Base-by-base conservation (phyloP, 2,329 filamentous ascomycete genomes). In the Sporothrix pseudoabietina region DNA sequence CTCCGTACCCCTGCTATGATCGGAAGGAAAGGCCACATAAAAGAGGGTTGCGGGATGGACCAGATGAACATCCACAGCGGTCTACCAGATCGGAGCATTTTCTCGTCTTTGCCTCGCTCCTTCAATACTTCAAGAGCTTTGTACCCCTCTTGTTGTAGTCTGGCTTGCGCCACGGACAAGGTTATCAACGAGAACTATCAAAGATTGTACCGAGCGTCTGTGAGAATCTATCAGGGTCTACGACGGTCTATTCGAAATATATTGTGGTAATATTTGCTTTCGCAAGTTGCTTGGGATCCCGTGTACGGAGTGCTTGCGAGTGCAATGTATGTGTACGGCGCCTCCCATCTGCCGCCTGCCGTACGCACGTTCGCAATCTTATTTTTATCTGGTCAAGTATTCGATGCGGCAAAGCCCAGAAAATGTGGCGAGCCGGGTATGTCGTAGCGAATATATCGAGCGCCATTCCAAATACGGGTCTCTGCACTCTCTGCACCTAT, bases 321-420 rank as follows among this genome's bases (percentile, higher is more conserved):
- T 35, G 35, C 8, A 35, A 35, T 35, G 59, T 44, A 19, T 44
- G 12, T 35, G 19, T 19, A 35, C 57, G 26, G 26, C 2, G 22
- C 32, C 22, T 22, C 41, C 26, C 65, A 30, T n/a, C 41, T 55
- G 49, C 39, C 19, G 16, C 30, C 57, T 61, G 57, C 57, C 35
- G 39, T 22, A 55, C 49, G 66, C 66, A 69, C 49, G 47, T 35
- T 47, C 4, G 30, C 49, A 54, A 39, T 69, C 66, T 69, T 32
- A 35, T 39, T 39, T 69, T 14, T 4, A 14, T 41, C 19, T 63
- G 30, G 59, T 63, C 35, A 41, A 41, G 10, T 12, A 22, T 41
- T 19, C 19, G 19, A 41, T 22, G 59, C 7, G 59, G 35, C 32
- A 14, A 22, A 30, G 19, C 30, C 10, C 1, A 55, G 16, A 26